Conservation (phyloP, 1,284 basidiomycete genomes). For the Cryptococcus sp. region DNA sequence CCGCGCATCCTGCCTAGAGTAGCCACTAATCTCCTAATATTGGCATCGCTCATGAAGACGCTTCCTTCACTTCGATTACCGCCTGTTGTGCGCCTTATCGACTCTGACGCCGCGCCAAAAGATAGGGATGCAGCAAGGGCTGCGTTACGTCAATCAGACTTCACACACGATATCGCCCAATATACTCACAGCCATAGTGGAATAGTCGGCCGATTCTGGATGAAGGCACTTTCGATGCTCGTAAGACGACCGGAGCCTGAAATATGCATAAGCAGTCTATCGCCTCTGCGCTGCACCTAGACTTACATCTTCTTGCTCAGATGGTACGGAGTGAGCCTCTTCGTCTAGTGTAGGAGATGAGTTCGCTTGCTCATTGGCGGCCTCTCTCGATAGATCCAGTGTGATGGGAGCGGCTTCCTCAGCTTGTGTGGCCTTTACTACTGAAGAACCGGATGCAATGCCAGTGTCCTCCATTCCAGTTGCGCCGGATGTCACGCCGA, state of each 20-base stretch:
- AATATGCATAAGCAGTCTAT: conserved; percentile 1
- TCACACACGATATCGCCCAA: neutral
- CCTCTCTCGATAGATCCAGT: neutral
- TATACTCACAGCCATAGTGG: conserved; percentile 83
- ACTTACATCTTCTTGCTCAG: conserved; percentile 25
- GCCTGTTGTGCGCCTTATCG: conserved; percentile 50
- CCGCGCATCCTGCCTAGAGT: conserved; percentile 94
- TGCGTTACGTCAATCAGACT: conserved; percentile 36
- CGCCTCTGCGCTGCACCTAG: neutral
- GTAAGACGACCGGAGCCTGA: conserved; percentile 40
- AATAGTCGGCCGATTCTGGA: conserved; percentile 83
- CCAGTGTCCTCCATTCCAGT: too few species aligned
- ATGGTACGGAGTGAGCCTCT: too few species aligned
- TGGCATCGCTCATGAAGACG: conserved; percentile 83
- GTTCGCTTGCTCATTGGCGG: too few species aligned
- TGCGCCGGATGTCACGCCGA: too few species aligned
- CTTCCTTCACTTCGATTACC: conserved; percentile 36
- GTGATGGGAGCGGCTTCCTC: neutral
- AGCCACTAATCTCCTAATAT: conserved; percentile 84
- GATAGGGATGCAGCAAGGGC: conserved; percentile 55
- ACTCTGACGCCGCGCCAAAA: conserved; percentile 56
- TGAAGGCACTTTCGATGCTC: conserved; percentile 67
- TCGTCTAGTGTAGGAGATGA: too few species aligned
- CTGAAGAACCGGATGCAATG: too few species aligned
- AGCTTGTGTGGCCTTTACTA: neutral